phyloP scores from a whole-genome alignment of 345 rosid genomes.

The Eucalyptus fibrosa region DNA sequence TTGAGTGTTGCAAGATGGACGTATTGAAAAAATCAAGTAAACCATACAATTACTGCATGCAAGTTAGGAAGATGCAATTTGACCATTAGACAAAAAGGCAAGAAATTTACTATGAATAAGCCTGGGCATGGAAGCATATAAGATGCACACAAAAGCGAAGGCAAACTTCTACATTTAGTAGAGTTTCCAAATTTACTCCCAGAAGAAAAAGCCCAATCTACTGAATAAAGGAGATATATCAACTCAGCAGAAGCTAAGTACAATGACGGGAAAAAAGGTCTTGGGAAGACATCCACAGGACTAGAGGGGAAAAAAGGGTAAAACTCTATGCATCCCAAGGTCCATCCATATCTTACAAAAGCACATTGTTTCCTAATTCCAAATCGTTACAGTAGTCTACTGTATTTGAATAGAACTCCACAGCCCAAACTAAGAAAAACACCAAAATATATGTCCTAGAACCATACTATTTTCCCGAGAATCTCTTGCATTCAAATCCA shows the following conservation, averaged over 20 bases:
- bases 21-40: background rate
- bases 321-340: background rate
- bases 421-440: background rate
- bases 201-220: background rate
- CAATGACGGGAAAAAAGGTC: background rate
- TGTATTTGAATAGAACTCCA: background rate
- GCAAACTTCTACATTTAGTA: background rate
- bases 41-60: background rate
- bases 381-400: background rate
- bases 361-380: background rate
- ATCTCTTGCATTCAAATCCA: background rate
- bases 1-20: background rate
- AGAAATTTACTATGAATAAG: background rate
- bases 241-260: background rate
- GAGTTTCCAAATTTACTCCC: background rate
- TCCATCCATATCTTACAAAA: background rate
- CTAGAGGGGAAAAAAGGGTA: background rate
- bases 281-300: background rate
- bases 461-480: background rate
- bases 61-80: background rate
- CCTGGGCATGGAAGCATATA: background rate
- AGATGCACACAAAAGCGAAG: background rate
- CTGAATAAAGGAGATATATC: background rate
- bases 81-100: background rate
- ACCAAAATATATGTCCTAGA: background rate